phyloP scores from a whole-genome alignment of 176 grass and related monocot species.

The Lolium perenne region DNA sequence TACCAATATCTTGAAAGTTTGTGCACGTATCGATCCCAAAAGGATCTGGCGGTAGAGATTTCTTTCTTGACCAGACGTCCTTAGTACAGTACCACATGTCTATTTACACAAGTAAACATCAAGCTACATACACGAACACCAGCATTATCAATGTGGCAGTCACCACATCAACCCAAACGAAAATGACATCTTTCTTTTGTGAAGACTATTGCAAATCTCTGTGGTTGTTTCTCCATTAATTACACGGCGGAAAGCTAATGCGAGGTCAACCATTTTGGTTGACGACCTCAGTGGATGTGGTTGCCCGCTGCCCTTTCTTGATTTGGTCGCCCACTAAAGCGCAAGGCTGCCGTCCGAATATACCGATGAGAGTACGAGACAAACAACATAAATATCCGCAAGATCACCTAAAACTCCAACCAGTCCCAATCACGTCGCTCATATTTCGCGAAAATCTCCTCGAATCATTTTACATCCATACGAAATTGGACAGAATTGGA shows the following conservation, averaged over 20 bases:
- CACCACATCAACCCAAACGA: too few relatives aligned
- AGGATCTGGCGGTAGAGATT: too few relatives aligned
- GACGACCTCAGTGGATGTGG: background rate
- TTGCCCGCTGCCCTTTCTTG: background rate
- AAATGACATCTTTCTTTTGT: background rate
- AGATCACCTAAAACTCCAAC: conserved; percentile 28
- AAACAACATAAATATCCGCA: background rate
- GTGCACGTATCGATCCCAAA: too few relatives aligned
- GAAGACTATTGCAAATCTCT: too few relatives aligned
- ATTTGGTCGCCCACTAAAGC: conserved; percentile 57
- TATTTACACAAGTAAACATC: too few relatives aligned
- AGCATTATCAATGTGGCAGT: too few relatives aligned
- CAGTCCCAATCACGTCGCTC: background rate
- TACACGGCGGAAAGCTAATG: background rate
- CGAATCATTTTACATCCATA: background rate
- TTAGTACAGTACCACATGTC: too few relatives aligned
- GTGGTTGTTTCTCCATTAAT: background rate
- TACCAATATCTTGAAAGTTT: too few relatives aligned
- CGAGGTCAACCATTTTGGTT: background rate
- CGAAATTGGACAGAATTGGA: too few relatives aligned
- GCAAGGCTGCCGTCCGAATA: conserved; percentile 20
- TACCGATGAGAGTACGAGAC: background rate
- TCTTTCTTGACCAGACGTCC: too few relatives aligned
- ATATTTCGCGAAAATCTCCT: background rate
- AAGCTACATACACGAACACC: too few relatives aligned